phyloP scores from a whole-genome alignment of 495 filamentous ascomycete genomes.

The Daldinia vernicosa region DNA sequence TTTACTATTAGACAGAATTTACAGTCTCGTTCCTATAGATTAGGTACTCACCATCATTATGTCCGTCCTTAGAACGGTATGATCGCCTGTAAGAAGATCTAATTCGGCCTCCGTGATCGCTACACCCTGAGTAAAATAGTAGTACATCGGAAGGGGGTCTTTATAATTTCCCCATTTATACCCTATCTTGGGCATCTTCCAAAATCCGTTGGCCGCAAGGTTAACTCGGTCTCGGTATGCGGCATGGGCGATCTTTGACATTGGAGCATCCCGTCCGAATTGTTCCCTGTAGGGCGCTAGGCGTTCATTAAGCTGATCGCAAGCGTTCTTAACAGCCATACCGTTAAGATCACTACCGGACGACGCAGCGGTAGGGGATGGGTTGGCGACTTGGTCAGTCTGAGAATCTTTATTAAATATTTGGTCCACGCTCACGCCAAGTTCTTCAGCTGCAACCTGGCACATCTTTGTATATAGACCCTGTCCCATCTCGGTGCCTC shows the following conservation, averaged over 20 bases:
- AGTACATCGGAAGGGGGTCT: conserved; percentile 79
- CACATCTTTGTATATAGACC: conserved; percentile 91
- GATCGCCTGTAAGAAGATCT: conserved; percentile 85
- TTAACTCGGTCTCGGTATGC: conserved; percentile 91
- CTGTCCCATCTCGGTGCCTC: conserved; percentile 91
- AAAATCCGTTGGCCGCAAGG: conserved; percentile 86
- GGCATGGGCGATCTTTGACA: conserved; percentile 80
- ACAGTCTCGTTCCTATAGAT: too few species aligned
- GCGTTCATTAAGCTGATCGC: conserved; percentile 81
- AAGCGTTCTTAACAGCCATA: conserved; percentile 87
- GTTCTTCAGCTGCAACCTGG: conserved; percentile 84
- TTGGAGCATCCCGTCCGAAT: conserved; percentile 70
- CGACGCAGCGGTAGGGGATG: conserved; percentile 84
- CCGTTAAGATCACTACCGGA: conserved; percentile 87
- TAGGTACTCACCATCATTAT: conserved; percentile 73
- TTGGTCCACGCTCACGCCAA: conserved; percentile 71
- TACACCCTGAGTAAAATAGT: conserved; percentile 89
- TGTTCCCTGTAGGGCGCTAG: conserved; percentile 78
- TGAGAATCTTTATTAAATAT: conserved; percentile 84
- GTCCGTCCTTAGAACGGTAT: conserved; percentile 81
- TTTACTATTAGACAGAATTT: conserved; percentile 1
- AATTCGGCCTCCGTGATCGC: conserved; percentile 83
- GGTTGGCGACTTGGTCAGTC: conserved; percentile 86
- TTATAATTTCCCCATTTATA: conserved; percentile 42
- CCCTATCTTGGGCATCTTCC: conserved; percentile 81